Conservation (phyloP, 2,329 filamentous ascomycete genomes). For the Didymella keratinophila region DNA sequence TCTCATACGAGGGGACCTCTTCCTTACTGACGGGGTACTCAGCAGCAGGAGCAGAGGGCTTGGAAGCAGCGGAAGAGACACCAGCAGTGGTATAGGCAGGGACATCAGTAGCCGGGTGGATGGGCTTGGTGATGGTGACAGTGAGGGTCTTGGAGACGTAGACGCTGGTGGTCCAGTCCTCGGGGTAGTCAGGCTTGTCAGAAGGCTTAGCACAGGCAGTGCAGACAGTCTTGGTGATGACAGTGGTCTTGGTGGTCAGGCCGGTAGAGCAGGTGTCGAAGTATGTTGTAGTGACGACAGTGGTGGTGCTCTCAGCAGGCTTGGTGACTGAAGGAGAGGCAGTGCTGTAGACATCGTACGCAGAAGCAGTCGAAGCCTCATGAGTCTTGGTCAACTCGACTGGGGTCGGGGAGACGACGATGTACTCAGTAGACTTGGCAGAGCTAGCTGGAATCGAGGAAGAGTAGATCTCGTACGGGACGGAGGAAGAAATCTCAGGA, state of each 20-base stretch:
- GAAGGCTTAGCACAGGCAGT: constrained; percentile 31
- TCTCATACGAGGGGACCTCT: constrained; percentile 24
- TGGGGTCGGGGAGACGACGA: constrained; percentile 15
- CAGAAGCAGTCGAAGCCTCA: constrained; percentile 7
- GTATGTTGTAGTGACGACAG: constrained; percentile 36
- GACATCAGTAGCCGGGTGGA: constrained; percentile 28
- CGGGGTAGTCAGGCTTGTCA: constrained; percentile 31
- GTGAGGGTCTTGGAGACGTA: constrained; percentile 42
- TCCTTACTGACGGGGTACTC: constrained; percentile 18
- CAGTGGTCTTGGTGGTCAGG: constrained; percentile 43
- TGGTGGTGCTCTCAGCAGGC: constrained; percentile 18
- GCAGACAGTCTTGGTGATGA: constrained; percentile 43
- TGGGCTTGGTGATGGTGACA: constrained; percentile 45
- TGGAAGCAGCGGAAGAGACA: constrained; percentile 11
- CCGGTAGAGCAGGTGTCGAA: constrained; percentile 50
- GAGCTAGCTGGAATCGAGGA: constrained; percentile 28
- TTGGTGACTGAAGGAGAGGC: constrained; percentile 17
- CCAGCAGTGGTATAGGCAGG: constrained; percentile 24
- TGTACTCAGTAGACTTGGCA: constrained; percentile 20
- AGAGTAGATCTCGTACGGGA: constrained; percentile 14
- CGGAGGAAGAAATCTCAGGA: constrained; percentile 10
- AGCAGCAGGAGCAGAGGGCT: constrained; percentile 23
- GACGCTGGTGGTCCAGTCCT: constrained; percentile 45
- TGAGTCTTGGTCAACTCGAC: constrained; percentile 13
- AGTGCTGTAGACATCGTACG: constrained; percentile 19